Evolutionary conservation across 345 rosid genomes (phyloP).

Genomic region (Heritiera fomes): DNA sequence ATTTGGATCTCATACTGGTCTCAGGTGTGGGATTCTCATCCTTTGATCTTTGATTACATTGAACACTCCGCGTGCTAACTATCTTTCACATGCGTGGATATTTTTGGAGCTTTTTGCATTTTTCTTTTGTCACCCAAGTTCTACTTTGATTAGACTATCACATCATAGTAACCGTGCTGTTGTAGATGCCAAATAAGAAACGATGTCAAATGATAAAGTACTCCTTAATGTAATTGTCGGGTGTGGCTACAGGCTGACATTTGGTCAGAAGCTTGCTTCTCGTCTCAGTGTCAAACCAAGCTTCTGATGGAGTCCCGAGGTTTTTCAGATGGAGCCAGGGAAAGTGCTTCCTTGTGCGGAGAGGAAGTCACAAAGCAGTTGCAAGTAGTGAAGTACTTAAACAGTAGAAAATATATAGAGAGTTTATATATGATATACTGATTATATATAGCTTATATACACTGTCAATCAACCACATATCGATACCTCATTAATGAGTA

Average conservation of each 20-base stretch:
- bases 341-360: too few relatives aligned
- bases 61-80: not conserved
- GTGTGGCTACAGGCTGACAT: slow-evolving; percentile 49
- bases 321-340: not conserved
- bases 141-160: not conserved
- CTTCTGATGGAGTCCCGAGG: slow-evolving; percentile 39
- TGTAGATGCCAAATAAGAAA: not conserved
- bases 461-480: too few relatives aligned
- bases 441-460: too few relatives aligned
- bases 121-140: too few relatives aligned
- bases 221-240: not conserved
- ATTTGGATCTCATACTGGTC: slow-evolving; percentile 89
- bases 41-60: not conserved
- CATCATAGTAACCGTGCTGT: not conserved
- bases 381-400: not conserved
- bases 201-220: not conserved
- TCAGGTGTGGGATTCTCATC: slow-evolving; percentile 40
- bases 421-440: too few relatives aligned
- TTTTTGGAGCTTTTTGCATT: not conserved
- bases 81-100: not conserved
- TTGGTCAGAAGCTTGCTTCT: slow-evolving; percentile 77
- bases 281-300: slow-evolving; percentile 74
- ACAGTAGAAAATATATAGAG: not conserved
- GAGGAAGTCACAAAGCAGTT: not conserved
- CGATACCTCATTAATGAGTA: too few relatives aligned